These are phyloP conservation scores for Erysimum cheiri DNA, from an alignment of 441 rosid genomes.

Conservation along the genomic window DNA sequence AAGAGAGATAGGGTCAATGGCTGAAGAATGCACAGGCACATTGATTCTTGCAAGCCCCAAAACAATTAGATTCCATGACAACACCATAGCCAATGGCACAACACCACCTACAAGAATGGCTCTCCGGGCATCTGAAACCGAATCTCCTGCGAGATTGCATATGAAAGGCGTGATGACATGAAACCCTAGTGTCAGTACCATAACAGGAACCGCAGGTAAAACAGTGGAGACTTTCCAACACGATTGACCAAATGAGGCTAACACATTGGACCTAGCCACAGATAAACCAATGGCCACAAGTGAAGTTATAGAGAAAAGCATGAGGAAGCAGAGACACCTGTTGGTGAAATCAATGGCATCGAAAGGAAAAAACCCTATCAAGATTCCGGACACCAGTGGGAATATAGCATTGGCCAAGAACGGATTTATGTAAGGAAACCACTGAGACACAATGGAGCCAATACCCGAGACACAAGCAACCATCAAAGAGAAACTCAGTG, in stretches of 20 bases:
- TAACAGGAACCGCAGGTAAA: conserved; percentile 90
- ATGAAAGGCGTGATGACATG: conserved; percentile 93
- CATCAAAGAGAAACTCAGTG: conserved; percentile 81
- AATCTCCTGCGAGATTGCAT: conserved; percentile 78
- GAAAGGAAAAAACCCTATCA: conserved; percentile 70
- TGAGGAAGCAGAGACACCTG: conserved; percentile 66
- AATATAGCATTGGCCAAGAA: conserved; percentile 67
- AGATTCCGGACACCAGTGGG: conserved; percentile 62
- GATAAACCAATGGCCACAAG: conserved; percentile 73
- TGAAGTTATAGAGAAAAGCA: conserved; percentile 77
- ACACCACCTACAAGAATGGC: conserved; percentile 75
- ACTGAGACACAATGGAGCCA: conserved; percentile 76
- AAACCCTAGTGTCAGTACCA: conserved; percentile 87
- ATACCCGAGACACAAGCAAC: conserved; percentile 94
- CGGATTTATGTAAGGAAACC: conserved; percentile 74
- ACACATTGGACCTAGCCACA: conserved; percentile 72
- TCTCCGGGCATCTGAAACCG: conserved; percentile 67
- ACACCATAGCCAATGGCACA: conserved; percentile 80
- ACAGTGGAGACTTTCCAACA: conserved; percentile 68
- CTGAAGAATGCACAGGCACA: conserved; percentile 43
- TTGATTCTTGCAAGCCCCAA: conserved; percentile 75
- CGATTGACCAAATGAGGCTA: conserved; percentile 62
- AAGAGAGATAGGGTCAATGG: conserved; percentile 74
- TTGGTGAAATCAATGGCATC: conserved; percentile 67
- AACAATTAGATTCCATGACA: conserved; percentile 90